Evolutionary conservation across 169 alveolate species (phyloP), one percentile per base, ranked within the genome.

Genomic region (Plasmodium sp.): DNA sequence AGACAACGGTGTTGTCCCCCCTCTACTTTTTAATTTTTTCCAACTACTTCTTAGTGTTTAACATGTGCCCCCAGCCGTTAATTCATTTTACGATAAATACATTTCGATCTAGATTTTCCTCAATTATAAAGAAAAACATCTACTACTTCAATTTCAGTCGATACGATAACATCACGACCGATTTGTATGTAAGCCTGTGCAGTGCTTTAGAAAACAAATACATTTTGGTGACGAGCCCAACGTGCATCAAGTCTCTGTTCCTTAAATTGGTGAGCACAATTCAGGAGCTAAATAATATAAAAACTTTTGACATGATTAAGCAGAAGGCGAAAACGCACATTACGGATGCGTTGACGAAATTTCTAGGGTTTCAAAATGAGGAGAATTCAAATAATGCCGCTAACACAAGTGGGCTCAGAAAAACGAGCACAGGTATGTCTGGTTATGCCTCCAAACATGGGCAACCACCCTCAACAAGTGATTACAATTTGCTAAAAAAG

Each of bases 1-100:
- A 98, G 96, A 98, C 99, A 34, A 98, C 99, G 0, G 99, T 98
- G 31, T 96, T 96, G 34, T 96, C 97, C 0, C 98, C 98, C 22
- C 93, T 96, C 51, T 92, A 71, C 74, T 92, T 92, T 92, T 81
- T 92, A 92, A 92, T 92, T 14, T 92, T 92, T 79, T 83, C 94
- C 33, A 92, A 83, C 39, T 86, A 97, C 22, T 93, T 97, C 1
- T 97, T 98, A 9, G 88, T 97, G 58, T 94, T 98, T 83, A 96
- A 98, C 16, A 93, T 98, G 95, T 85, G 97, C 54, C 98, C 99
- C 9, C 97, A 96, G 18, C 96, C 98, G 5, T 96, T 98, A 16
- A 95, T 98, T 77, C 98, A 97, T 93, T 98, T 98, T 96, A 97
- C 99, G 27, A 84, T 98, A 34, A 94, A 94, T 43, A 97, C 96